Evolutionary conservation across 2,329 filamentous ascomycete species (phyloP).

Genomic region (Diaporthe destruens): DNA sequence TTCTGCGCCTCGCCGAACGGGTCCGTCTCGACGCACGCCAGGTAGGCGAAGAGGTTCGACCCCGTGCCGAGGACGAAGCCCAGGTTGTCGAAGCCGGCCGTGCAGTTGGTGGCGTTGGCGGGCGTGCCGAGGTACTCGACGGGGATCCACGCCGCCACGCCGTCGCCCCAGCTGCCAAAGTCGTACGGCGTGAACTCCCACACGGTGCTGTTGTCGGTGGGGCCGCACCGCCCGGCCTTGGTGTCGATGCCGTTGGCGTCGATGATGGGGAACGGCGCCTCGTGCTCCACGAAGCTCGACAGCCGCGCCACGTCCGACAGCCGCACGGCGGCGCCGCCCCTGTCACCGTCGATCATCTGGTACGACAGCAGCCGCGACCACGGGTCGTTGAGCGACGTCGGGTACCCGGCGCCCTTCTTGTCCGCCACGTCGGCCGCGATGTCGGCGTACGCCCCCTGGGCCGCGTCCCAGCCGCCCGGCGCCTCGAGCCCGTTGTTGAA

Average conservation of each 20-base stretch:
- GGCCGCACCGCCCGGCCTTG: conserved; percentile 9
- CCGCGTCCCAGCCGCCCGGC: conserved; percentile 15
- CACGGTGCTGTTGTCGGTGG: conserved; percentile 6
- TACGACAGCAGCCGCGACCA: conserved; percentile 33
- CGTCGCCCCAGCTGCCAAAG: conserved; percentile 34
- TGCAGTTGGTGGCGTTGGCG: conserved; percentile 20
- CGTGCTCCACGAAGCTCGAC: background rate
- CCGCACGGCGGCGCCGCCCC: background rate
- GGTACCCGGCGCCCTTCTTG: conserved; percentile 24
- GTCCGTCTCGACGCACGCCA: conserved; percentile 15
- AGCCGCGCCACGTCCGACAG: conserved; percentile 12
- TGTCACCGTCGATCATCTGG: conserved; percentile 20
- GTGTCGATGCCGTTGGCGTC: conserved; percentile 18
- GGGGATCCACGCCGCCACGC: conserved; percentile 18
- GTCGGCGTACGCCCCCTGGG: background rate
- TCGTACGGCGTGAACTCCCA: conserved; percentile 35
- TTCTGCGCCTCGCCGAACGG: background rate
- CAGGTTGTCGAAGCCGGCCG: conserved; percentile 16
- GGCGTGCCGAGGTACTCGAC: conserved; percentile 17
- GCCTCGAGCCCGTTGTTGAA: conserved; percentile 22
- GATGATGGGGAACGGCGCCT: conserved; percentile 21
- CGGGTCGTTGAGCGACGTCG: conserved; percentile 9
- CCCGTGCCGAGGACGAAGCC: conserved; percentile 14
- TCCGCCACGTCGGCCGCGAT: background rate
- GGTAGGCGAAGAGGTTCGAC: conserved; percentile 18